Evolutionary conservation across 139 green algal genomes (phyloP).

Genomic region (Pseudopediastrum boryanum): DNA sequence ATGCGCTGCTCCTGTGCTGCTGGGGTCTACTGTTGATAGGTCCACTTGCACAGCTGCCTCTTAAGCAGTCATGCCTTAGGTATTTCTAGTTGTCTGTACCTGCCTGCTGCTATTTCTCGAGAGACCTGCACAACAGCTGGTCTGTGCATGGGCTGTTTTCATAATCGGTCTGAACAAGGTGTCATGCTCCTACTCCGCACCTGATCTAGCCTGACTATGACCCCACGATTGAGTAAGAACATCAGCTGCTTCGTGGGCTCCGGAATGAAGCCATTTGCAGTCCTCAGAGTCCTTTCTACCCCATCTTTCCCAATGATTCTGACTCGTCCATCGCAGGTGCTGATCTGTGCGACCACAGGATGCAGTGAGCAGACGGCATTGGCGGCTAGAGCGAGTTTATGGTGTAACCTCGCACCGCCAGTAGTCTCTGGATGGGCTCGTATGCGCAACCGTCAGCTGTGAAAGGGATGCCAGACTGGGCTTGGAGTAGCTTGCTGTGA

Average conservation of each 20-base stretch:
- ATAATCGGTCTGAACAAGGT: background rate
- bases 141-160: background rate
- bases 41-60: too few species aligned
- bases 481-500: slow-evolving; percentile 2
- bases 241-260: slow-evolving; percentile 39
- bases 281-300: slow-evolving; percentile 44
- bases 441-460: slow-evolving; percentile 49
- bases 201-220: slow-evolving; percentile 46
- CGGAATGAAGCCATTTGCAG: background rate
- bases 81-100: background rate
- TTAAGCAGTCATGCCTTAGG: background rate
- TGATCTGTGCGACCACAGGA: slow-evolving; percentile 33
- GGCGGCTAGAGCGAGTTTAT: background rate
- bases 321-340: slow-evolving; percentile 49
- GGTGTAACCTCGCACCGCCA: slow-evolving; percentile 42
- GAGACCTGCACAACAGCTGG: background rate
- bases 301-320: slow-evolving; percentile 48
- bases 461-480: slow-evolving; percentile 35
- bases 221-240: slow-evolving; percentile 51
- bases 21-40: too few species aligned
- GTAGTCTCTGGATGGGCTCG: slow-evolving; percentile 47
- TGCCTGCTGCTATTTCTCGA: background rate
- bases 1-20: background rate
- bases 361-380: too few species aligned
- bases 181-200: slow-evolving; percentile 1